Base-by-base conservation (phyloP, 2,329 filamentous ascomycete genomes). In the Neurospora crassa region DNA sequence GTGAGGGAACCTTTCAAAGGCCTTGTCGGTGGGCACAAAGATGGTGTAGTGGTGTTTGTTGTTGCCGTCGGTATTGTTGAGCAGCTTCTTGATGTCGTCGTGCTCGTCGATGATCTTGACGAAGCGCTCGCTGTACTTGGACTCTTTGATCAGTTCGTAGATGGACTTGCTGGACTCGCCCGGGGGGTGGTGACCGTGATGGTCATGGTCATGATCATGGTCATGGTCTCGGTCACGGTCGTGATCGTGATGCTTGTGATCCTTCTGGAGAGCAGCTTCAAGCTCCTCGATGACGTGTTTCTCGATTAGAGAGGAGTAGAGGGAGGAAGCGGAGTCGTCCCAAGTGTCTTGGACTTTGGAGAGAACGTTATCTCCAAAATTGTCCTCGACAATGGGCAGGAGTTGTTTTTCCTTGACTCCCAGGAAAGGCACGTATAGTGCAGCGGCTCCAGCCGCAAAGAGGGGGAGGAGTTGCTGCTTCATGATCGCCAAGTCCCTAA, bases 1-100 rank as follows among this genome's bases (percentile, higher is more conserved):
- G 67, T 69, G 41, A 2, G 86, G 86, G 34, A 89, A 80, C 75
- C 86, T 83, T 73, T 91, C 88, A 76, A 97, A 95, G 0, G 93
- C 93, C 68, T 85, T 83, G 79, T 97, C 89, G 1, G 88, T 89
- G 0, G 94, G 94, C 1, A 92, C 91, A 77, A 97, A 96, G 69
- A 96, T 81, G 0, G 94, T 97, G 77, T 91, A 88, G 80, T 95
- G 94, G 29, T 87, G 84, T 43, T 87, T 82, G 29, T 63, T 63
- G 16, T 34, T 63, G 53, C 53, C 29, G 1, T 92, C 95, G 77
- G 87, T 87, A 81, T 96, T 96, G 41, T 76, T 59, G 40, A 97
- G 86, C 3, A 89, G 79, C 70, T 91, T 80, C 43, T 95, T 89
- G 0, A 97, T 83, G 69, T 92, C 88, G 0, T 89, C 85, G 78